Evolutionary conservation across 2,329 filamentous ascomycete genomes (phyloP).

Genomic region (Calonectria henricotiae): DNA sequence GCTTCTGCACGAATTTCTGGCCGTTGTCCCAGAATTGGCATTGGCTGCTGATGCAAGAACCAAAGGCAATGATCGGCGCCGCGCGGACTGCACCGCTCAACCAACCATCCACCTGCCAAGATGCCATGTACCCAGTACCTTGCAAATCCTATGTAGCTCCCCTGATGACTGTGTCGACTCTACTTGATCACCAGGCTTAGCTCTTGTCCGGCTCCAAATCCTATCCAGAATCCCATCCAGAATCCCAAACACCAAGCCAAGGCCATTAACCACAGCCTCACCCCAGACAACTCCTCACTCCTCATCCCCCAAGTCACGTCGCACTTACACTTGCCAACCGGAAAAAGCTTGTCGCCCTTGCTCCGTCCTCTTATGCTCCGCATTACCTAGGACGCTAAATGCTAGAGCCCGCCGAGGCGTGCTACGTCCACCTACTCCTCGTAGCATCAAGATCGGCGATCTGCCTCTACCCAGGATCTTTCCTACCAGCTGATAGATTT

Average conservation of each 20-base stretch:
- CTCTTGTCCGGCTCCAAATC: neutral
- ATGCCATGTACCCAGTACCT: slow-evolving; percentile 14
- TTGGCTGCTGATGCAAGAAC: slow-evolving; percentile 31
- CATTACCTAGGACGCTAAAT: slow-evolving; percentile 25
- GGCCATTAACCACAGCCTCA: neutral
- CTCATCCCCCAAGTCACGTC: slow-evolving; percentile 6
- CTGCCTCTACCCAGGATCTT: slow-evolving; percentile 29
- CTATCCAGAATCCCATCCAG: neutral
- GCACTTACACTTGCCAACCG: slow-evolving; percentile 2
- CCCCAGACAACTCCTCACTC: neutral
- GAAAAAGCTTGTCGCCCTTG: slow-evolving; percentile 23
- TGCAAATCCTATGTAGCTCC: neutral
- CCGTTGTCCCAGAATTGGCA: slow-evolving; percentile 30
- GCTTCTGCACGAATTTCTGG: slow-evolving; percentile 33
- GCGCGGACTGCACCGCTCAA: slow-evolving; percentile 30
- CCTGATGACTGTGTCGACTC: slow-evolving; percentile 3
- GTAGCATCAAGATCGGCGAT: slow-evolving; percentile 48
- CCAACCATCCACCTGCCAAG: slow-evolving; percentile 26
- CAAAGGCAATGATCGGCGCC: slow-evolving; percentile 38
- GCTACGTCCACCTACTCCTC: slow-evolving; percentile 32
- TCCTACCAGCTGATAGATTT: slow-evolving; percentile 30
- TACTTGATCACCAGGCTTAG: neutral
- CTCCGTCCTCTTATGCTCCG: slow-evolving; percentile 20
- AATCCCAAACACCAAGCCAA: neutral
- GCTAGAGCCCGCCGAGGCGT: slow-evolving; percentile 32